Evolutionary conservation across 129 eudicot genomes (phyloP).

Genomic region (Silybum marianum): DNA sequence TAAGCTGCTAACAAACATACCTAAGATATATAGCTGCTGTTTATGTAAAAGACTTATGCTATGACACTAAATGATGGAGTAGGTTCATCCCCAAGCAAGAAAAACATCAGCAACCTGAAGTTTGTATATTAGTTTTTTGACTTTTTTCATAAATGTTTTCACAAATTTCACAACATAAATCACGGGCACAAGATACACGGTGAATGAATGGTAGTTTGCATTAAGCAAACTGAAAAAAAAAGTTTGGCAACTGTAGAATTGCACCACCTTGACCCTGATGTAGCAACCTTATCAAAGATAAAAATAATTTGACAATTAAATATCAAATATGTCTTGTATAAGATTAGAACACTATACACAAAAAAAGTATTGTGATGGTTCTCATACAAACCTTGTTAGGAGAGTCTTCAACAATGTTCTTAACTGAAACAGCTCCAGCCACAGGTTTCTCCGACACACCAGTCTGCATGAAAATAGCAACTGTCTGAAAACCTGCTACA

Average conservation of each 20-base stretch:
- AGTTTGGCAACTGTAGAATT: neutral
- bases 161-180: neutral
- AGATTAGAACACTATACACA: neutral
- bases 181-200: neutral
- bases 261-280: constrained; percentile 14
- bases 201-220: constrained; percentile 3
- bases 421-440: constrained; percentile 46
- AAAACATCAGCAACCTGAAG: neutral
- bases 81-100: neutral
- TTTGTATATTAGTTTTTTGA: neutral
- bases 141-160: too few species aligned
- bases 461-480: constrained; percentile 99
- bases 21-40: neutral
- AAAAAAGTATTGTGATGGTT: constrained; percentile 6
- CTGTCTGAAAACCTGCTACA: constrained; percentile 99
- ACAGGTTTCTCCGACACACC: constrained; percentile 63
- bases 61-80: neutral
- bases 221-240: neutral
- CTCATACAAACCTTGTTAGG: constrained; percentile 70
- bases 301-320: constrained; percentile 1
- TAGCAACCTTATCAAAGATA: constrained; percentile 12
- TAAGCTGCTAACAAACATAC: too few species aligned
- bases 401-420: constrained; percentile 72
- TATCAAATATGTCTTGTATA: neutral
- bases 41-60: neutral